Evolutionary conservation across 768 basidiomycete genomes (phyloP).

Genomic region (Nevesoporus exiguus): DNA sequence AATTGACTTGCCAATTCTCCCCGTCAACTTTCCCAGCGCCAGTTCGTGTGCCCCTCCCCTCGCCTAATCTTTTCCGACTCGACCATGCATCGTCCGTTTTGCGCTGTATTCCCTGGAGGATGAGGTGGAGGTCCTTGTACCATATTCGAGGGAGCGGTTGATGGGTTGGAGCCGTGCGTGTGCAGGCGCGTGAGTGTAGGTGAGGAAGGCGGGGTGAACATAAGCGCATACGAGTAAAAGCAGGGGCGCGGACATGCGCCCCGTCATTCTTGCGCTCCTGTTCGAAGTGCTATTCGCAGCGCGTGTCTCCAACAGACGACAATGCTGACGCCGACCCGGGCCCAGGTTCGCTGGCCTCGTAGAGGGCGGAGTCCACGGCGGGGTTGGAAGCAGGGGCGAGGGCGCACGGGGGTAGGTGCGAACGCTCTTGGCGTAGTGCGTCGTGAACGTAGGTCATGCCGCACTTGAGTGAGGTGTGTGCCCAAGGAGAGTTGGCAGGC

Average conservation of each 20-base stretch:
- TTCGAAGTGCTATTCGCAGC: constrained; percentile 62
- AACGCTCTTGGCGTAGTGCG: constrained; percentile 65
- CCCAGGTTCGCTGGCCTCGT: constrained; percentile 52
- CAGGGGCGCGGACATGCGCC: constrained; percentile 37
- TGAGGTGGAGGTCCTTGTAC: constrained; percentile 71
- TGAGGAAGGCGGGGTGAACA: neutral
- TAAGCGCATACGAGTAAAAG: too few relatives aligned
- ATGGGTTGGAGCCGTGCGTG: constrained; percentile 63
- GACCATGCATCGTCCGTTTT: constrained; percentile 82
- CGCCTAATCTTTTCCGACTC: constrained; percentile 69
- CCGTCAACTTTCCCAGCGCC: constrained; percentile 69
- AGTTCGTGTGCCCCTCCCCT: constrained; percentile 76
- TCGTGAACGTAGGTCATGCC: constrained; percentile 1
- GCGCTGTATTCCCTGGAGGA: constrained; percentile 75
- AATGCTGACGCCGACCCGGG: too few relatives aligned
- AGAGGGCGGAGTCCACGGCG: constrained; percentile 47
- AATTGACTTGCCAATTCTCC: constrained; percentile 75
- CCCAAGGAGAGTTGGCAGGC: too few relatives aligned
- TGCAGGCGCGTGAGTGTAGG: neutral
- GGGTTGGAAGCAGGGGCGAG: constrained; percentile 25
- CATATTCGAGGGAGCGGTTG: constrained; percentile 54
- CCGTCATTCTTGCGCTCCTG: constrained; percentile 70
- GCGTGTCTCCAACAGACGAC: constrained; percentile 49
- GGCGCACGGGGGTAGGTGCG: constrained; percentile 52
- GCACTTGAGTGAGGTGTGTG: too few relatives aligned